These are phyloP conservation scores for Mycena maculata DNA, from an alignment of 768 basidiomycete species.

Conservation along the genomic window DNA sequence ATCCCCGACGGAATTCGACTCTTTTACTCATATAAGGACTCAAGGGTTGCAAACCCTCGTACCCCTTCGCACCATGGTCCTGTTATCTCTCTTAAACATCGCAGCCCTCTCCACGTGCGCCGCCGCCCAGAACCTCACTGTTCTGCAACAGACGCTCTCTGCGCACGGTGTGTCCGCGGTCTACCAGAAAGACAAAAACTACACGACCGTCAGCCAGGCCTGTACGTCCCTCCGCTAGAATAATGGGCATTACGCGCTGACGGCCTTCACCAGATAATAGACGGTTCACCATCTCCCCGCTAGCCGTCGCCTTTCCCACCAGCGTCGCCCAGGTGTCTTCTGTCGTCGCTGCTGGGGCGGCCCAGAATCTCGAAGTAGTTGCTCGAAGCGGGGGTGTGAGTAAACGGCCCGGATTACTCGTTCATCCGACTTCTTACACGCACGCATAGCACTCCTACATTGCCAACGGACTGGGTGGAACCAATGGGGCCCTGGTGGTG, in stretches of 20 bases:
- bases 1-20: too few species aligned
- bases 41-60: not conserved
- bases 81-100: not conserved
- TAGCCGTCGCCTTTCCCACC: conserved; percentile 51
- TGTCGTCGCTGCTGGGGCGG: conserved; percentile 49
- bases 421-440: not conserved
- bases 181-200: conserved; percentile 25
- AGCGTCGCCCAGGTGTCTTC: conserved; percentile 49
- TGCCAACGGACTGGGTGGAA: conserved; percentile 60
- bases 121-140: conserved; percentile 16
- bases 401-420: not conserved
- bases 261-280: conserved; percentile 48
- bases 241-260: not conserved
- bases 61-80: conserved; percentile 10
- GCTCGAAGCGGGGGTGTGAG: conserved; percentile 60
- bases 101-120: conserved; percentile 8
- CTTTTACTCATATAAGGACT: not conserved
- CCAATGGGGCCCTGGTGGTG: conserved; percentile 56
- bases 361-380: conserved; percentile 50
- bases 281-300: conserved; percentile 53
- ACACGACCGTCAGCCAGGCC: conserved; percentile 17
- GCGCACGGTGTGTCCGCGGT: conserved; percentile 26
- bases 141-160: conserved; percentile 22
- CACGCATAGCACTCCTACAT: conserved; percentile 59
- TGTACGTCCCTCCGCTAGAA: too few species aligned